Base-by-base conservation (phyloP, 2,329 filamentous ascomycete genomes). In the Dactylellina haptotyla region DNA sequence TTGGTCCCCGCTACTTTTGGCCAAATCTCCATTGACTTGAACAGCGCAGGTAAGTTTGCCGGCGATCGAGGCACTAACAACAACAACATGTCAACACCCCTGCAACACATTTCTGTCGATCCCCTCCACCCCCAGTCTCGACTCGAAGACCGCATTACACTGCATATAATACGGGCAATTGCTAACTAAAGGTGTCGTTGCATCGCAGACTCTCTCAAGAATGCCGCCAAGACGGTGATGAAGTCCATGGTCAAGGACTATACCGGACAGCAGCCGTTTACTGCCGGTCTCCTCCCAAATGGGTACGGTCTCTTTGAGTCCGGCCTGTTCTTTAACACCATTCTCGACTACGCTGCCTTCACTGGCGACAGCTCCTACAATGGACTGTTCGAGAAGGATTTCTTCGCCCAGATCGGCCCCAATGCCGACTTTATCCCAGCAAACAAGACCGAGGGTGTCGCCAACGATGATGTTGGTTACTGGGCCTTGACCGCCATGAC, bases 381-480 rank as follows among this genome's bases (percentile, higher is more conserved):
- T 20, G 14, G 20, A 23, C 50, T 65, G 4, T 65, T 72, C 45
- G 46, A 61, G 46, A 65, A 65, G 54, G 67, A 72, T n/a, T 72
- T 72, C 30, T 72, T 54, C 23, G 56, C 46, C 20, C 67, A 72
- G 12, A 37, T 72, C 28, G 67, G 67, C 23, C 32, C 28, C 3
- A 20, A 54, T 46, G 39, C 12, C 16, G 45, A 72, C 23, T 72
- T 72, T 20, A 45, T 72, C 5, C 59, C 67, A 4, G 16, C 32
- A 6, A 50, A 56, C 20, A 32, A 23, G 4, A 23, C 43, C 1
- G 34, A 50, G 6, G 43, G 14, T 1, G 28, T 61, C 14, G 26
- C 45, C 14, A 92, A 92, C 76, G 90, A 92, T 76, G 90, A 92
- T 78, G 88, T 91, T 78, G 87, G 87, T 30, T 91, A 91, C 79